phyloP scores from a whole-genome alignment of 2,329 filamentous ascomycete genomes.

The Aspergillus quadricinctus region DNA sequence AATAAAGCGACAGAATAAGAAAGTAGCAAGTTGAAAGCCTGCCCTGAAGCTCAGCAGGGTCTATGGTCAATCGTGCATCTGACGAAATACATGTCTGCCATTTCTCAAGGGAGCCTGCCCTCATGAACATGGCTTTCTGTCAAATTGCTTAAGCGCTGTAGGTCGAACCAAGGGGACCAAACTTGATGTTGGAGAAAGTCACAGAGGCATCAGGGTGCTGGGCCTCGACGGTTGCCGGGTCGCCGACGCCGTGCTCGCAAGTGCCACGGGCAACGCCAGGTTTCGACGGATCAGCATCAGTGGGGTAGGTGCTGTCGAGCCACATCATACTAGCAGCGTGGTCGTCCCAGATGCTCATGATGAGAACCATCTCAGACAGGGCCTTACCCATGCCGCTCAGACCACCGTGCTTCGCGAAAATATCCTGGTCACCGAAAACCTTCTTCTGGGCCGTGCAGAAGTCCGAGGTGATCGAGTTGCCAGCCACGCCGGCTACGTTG shows the following conservation, averaged over 20 bases:
- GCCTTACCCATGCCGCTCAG: slow-evolving; percentile 51
- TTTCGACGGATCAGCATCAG: slow-evolving; percentile 35
- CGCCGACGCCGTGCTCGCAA: slow-evolving; percentile 50
- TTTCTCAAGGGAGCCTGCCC: neutral
- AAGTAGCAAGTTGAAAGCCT: neutral
- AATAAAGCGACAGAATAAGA: neutral
- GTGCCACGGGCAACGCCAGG: slow-evolving; percentile 52
- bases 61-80: neutral
- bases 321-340: slow-evolving; percentile 67
- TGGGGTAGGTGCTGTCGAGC: slow-evolving; percentile 65
- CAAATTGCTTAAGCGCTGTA: slow-evolving; percentile 22
- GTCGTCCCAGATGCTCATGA: slow-evolving; percentile 60
- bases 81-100: neutral
- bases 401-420: slow-evolving; percentile 54
- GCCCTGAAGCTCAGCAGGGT: neutral
- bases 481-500: slow-evolving; percentile 43
- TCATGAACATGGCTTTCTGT: neutral
- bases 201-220: slow-evolving; percentile 47
- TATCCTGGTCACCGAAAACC: slow-evolving; percentile 51
- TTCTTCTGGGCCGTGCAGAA: slow-evolving; percentile 56
- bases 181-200: slow-evolving; percentile 56
- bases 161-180: slow-evolving; percentile 54
- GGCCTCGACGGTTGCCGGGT: slow-evolving; percentile 49
- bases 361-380: slow-evolving; percentile 56
- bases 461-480: slow-evolving; percentile 52